A percentile compares a stretch with the other conserved stretches of the same genome.
phyloP scores from a whole-genome alignment of 148 eudicot species.

The Rhododendron griersonianum region DNA sequence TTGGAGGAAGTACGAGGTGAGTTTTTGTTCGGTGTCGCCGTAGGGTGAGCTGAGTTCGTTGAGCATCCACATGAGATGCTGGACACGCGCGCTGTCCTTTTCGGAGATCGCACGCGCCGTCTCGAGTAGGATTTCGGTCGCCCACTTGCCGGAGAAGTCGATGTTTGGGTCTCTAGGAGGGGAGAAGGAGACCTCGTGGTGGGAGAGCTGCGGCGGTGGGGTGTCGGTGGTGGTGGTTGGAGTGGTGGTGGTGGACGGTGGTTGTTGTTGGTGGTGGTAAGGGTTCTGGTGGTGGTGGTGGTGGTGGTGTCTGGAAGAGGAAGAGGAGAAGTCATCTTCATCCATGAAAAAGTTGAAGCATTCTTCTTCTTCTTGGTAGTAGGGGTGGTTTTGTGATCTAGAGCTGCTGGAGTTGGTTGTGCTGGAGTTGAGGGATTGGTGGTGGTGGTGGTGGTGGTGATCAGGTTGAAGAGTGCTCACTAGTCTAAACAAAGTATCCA shows the following conservation, averaged over 20 bases:
- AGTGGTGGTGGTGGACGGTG: conserved; percentile 18
- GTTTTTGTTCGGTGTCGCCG: conserved; percentile 81
- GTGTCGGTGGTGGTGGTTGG: conserved; percentile 18
- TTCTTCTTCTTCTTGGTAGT: conserved; percentile 47
- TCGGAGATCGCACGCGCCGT: conserved; percentile 62
- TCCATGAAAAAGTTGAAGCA: conserved; percentile 95
- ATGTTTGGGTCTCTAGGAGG: conserved; percentile 33
- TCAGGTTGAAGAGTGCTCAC: conserved; percentile 46
- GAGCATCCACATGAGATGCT: conserved; percentile 87
- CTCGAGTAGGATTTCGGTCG: conserved; percentile 51
- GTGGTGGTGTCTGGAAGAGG: conserved; percentile 46
- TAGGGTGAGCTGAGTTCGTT: conserved; percentile 86
- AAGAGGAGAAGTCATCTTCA: conserved; percentile 78
- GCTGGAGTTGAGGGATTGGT: conserved; percentile 51
- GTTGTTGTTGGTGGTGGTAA: conserved; percentile 15
- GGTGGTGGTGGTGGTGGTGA: neutral
- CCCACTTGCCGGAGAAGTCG: conserved; percentile 55
- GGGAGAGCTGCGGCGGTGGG: neutral
- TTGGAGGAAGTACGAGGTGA: conserved; percentile 67
- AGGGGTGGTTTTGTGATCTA: conserved; percentile 28
- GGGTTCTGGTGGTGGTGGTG: conserved; percentile 14
- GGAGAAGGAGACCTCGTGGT: conserved; percentile 20
- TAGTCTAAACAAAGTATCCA: conserved; percentile 90
- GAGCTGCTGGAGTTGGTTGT: conserved; percentile 36
- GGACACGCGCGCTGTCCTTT: conserved; percentile 43